Conservation (phyloP, 2,329 filamentous ascomycete species). For the Paraphoma sp. region DNA sequence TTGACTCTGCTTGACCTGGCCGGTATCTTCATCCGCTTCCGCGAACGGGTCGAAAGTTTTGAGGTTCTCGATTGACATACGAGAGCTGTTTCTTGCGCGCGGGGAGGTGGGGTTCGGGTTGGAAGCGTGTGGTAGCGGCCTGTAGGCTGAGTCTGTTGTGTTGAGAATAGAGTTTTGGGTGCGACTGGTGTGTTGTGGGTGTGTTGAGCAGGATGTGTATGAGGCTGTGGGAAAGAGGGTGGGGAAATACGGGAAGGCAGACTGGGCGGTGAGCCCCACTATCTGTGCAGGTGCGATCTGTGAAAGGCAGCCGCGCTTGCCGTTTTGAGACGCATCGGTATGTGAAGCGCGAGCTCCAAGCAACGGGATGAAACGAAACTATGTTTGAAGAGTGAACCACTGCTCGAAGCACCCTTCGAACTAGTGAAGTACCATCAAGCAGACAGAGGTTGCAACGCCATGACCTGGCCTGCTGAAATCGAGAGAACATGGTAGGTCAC, state of each 20-base stretch:
- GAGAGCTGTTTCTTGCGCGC: slow-evolving; percentile 33
- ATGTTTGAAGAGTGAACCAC: neutral
- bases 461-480: too few species aligned
- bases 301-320: slow-evolving; percentile 9
- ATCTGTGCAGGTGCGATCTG: slow-evolving; percentile 1
- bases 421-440: too few species aligned
- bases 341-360: neutral
- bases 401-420: neutral
- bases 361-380: neutral
- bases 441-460: too few species aligned
- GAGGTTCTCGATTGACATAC: slow-evolving; percentile 55
- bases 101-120: slow-evolving; percentile 27
- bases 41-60: slow-evolving; percentile 87
- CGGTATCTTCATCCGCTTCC: slow-evolving; percentile 99
- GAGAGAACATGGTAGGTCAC: too few species aligned
- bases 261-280: slow-evolving; percentile 9
- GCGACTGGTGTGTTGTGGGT: slow-evolving; percentile 12
- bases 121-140: slow-evolving; percentile 8
- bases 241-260: slow-evolving; percentile 25
- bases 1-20: slow-evolving; percentile 87
- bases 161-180: slow-evolving; percentile 14
- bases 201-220: slow-evolving; percentile 9
- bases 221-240: slow-evolving; percentile 17
- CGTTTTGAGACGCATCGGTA: slow-evolving; percentile 6
- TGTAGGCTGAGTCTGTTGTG: slow-evolving; percentile 9